These are phyloP conservation scores for Linderina pennispora DNA, from an alignment of 192 early-diverging fungal species.

Conservation along the genomic window DNA sequence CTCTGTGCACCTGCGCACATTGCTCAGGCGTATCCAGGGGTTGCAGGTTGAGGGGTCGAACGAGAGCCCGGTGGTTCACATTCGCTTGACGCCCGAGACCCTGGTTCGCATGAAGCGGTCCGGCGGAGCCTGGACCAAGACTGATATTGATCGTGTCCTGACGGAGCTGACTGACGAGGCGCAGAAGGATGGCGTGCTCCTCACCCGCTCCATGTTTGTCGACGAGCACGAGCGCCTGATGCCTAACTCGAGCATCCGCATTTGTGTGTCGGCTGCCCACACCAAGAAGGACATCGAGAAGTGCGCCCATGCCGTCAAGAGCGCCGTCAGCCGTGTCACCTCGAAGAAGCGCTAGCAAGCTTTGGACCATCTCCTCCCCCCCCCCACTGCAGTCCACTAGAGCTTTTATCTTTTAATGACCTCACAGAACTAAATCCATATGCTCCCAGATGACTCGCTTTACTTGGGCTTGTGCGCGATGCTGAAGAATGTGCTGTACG, in stretches of 20 bases:
- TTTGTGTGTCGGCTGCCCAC: conserved; percentile 69
- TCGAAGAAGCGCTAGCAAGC: conserved; percentile 38
- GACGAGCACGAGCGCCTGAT: conserved; percentile 68
- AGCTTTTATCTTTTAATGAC: background rate
- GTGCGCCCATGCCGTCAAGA: conserved; percentile 69
- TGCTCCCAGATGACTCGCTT: too few species aligned
- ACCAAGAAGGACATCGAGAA: conserved; percentile 82
- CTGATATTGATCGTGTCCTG: conserved; percentile 51
- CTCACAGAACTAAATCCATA: too few species aligned
- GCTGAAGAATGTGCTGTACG: conserved; percentile 55
- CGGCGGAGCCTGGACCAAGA: conserved; percentile 46
- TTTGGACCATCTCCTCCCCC: too few species aligned
- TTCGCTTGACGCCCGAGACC: conserved; percentile 53
- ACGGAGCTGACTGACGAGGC: conserved; percentile 79
- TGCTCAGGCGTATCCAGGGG: conserved; percentile 48
- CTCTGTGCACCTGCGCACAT: conserved; percentile 51
- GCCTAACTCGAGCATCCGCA: conserved; percentile 76
- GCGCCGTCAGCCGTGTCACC: conserved; percentile 51
- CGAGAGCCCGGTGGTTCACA: conserved; percentile 69
- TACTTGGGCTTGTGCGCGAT: conserved; percentile 35
- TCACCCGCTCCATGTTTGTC: conserved; percentile 86
- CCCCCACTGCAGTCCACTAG: too few species aligned
- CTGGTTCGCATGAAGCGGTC: conserved; percentile 64
- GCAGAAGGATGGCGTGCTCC: conserved; percentile 74
- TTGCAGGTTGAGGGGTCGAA: conserved; percentile 47